A percentile compares a stretch with the other conserved stretches of the same genome.
Evolutionary conservation across 345 rosid species (phyloP).

Genomic region (Physaria fendleri): DNA sequence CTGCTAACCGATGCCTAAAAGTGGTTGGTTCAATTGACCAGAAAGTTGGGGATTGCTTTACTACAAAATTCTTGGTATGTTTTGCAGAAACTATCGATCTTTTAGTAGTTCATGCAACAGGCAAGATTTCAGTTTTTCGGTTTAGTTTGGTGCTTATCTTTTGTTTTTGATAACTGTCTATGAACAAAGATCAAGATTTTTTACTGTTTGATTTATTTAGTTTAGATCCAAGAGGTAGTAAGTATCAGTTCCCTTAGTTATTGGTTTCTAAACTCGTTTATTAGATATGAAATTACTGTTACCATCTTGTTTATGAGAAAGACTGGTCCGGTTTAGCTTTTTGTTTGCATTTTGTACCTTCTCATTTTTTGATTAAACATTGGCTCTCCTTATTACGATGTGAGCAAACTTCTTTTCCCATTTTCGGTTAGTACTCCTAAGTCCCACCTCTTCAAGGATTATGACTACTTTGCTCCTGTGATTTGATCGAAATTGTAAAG

Average conservation of each 20-base stretch:
- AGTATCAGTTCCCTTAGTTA: no score
- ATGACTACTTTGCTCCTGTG: background rate
- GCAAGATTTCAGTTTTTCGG: background rate
- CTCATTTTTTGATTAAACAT: slow-evolving; percentile 25
- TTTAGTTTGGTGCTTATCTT: background rate
- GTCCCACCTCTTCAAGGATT: background rate
- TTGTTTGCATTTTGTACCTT: slow-evolving; percentile 10
- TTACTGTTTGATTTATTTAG: no score
- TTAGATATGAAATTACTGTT: background rate
- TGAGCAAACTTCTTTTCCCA: slow-evolving; percentile 15
- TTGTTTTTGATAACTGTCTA: background rate
- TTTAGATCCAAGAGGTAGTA: no score
- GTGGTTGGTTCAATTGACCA: slow-evolving; percentile 74
- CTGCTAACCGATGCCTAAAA: slow-evolving; percentile 61
- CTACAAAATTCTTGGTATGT: slow-evolving; percentile 55
- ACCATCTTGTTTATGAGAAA: background rate
- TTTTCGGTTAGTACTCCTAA: slow-evolving; percentile 7
- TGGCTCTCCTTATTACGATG: slow-evolving; percentile 18
- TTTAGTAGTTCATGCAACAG: background rate
- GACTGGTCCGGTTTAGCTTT: background rate
- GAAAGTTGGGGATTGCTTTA: slow-evolving; percentile 45
- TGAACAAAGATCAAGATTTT: background rate
- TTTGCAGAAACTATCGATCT: background rate
- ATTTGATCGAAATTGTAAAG: background rate
- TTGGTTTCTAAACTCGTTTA: background rate